These are phyloP conservation scores for Melastoma malabathricum DNA, from an alignment of 345 rosid genomes.

Conservation along the genomic window DNA sequence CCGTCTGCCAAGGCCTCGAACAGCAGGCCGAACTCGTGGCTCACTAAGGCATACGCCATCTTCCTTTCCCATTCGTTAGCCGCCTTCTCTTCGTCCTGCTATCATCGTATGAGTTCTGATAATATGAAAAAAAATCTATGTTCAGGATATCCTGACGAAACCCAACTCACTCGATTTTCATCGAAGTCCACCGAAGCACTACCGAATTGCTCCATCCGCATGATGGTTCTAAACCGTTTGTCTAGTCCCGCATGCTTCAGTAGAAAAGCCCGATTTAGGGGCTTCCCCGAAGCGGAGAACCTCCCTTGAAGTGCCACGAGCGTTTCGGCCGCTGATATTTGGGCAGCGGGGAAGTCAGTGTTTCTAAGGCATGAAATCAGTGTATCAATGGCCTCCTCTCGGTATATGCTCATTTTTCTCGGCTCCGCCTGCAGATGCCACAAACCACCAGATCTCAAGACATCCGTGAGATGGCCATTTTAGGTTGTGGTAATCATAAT, in stretches of 20 bases:
- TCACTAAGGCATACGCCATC: conserved; percentile 39
- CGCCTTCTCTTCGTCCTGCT: conserved; percentile 46
- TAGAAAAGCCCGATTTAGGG: conserved; percentile 35
- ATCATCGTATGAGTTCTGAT: conserved; percentile 1
- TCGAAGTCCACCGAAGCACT: conserved; percentile 23
- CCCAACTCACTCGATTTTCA: conserved; percentile 29
- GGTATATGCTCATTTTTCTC: conserved; percentile 59
- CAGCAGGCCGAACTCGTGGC: conserved; percentile 54
- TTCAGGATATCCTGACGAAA: not conserved
- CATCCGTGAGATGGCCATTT: not conserved
- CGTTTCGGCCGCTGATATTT: conserved; percentile 46
- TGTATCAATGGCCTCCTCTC: conserved; percentile 63
- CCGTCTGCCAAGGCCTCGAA: conserved; percentile 67
- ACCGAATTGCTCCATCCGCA: conserved; percentile 23
- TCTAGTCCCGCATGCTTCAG: conserved; percentile 46
- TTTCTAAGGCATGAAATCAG: conserved; percentile 47
- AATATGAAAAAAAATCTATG: not conserved
- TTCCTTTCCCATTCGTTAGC: conserved; percentile 56
- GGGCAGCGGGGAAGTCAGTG: conserved; percentile 34
- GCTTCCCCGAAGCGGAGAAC: conserved; percentile 45
- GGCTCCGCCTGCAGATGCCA: conserved; percentile 43
- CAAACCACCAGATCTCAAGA: not conserved
- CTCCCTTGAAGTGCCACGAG: conserved; percentile 45
- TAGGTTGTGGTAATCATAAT: not conserved
- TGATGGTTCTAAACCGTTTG: conserved; percentile 29